Evolutionary conservation across 306 rosid genomes (phyloP).

Genomic region (Lathyrus oleraceus): DNA sequence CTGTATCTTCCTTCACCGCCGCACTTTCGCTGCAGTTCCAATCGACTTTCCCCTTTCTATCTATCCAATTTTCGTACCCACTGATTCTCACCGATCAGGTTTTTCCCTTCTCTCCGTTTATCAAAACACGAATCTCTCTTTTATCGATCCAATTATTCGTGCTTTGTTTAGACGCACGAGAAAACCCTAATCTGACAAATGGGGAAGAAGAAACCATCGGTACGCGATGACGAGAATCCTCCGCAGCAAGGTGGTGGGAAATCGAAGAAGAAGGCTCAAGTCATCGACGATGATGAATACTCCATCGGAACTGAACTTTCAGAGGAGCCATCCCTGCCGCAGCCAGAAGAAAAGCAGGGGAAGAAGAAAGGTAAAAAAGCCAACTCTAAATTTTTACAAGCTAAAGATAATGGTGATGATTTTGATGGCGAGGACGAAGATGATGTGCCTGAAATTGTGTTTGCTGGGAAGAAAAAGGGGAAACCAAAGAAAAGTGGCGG

Average conservation of each 20-base stretch:
- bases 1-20: not conserved
- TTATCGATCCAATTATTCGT: conserved; percentile 21
- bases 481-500: conserved; percentile 74
- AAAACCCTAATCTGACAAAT: conserved; percentile 42
- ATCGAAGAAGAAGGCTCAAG: conserved; percentile 67
- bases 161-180: not conserved
- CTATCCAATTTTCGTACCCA: not conserved
- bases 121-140: not conserved
- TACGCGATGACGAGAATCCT: conserved; percentile 62
- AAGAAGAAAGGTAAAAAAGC: conserved; percentile 86
- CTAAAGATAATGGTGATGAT: conserved; percentile 44
- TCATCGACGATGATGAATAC: conserved; percentile 85
- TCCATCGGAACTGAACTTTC: conserved; percentile 65
- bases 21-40: not conserved
- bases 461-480: conserved; percentile 84
- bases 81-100: not conserved
- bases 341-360: conserved; percentile 56
- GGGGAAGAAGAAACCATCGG: conserved; percentile 82
- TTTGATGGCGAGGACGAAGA: conserved; percentile 47
- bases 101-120: not conserved
- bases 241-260: conserved; percentile 60
- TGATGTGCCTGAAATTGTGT: conserved; percentile 50
- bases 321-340: conserved; percentile 46
- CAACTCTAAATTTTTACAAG: conserved; percentile 44
- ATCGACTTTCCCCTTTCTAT: not conserved